Evolutionary conservation across 176 grass and related monocot species (phyloP), one percentile per base, ranked within the genome.

Genomic region (Bolboschoenus planiculmis): DNA sequence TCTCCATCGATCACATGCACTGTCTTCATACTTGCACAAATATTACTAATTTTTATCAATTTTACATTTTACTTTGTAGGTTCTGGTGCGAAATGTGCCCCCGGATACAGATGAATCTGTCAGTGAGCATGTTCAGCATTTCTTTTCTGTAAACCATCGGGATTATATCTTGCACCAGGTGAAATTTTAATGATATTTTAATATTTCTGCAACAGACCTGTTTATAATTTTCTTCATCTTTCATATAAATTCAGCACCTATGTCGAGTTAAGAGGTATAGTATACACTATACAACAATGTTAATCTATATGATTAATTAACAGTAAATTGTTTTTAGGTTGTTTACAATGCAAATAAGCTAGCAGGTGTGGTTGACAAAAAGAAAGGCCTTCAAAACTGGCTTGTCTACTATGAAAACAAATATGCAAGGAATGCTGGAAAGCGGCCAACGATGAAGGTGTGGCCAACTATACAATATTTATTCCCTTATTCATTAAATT

Each of bases 101-200:
- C 89, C 92, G 2, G 96, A 98, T 77, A 79, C 84, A 51, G 96
- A 95, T 42, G 96, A 98, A 91, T 88, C 92, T 72, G 92, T 98
- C 72, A 95, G 92, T 78, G 96, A 98, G 79, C 96, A 98, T 81
- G 96, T 98, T 88, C 85, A 93, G 82, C 96, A 98, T 78, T 98
- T 98, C 81, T 98, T 98, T 88, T 88, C 92, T 90, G 92, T 98
- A 67, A 98, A 98, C 85, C 96, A 98, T 87, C 84, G 50, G 50
- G 96, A 95, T 87, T 98, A 98, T 88, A 90, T 98, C 21, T 88
- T 75, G 53, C 96, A 95, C 72, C 92, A 95, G 92, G 96, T 98
- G 66, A 81, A 54, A 27, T 24, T 33, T 83, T 35, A 83, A 18
- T 70, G 29, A 54, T 31, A 48, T 36, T 63, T 78, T 44, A 27